Evolutionary conservation across 768 basidiomycete species (phyloP), one percentile per base, ranked within the genome.

Genomic region (Artomyces pyxidatus): DNA sequence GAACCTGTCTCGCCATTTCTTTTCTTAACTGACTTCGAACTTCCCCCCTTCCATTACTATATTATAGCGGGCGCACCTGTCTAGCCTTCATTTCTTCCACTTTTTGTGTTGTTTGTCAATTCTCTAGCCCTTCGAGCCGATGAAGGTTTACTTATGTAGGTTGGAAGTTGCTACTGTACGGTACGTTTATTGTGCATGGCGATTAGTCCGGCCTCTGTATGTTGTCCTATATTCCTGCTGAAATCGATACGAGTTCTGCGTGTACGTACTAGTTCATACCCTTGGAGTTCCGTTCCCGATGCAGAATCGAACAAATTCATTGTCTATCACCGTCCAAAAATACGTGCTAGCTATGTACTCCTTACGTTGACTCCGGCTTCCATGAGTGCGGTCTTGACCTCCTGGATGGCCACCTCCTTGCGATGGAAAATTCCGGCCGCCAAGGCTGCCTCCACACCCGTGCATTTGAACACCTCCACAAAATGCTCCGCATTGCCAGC

Each of bases 381-480:
- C 29, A 59, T 59, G 54, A 89, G 59, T 2, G 71, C 66, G 37
- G 67, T 65, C 68, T 97, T 99, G 48, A 97, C 87, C 42, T 87
- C 82, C 40, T 68, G 67, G 52, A 99, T 94, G 37, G 67, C 72
- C 4, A 99, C 95, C 64, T 97, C 88, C 40, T 74, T 77, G 27
- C 96, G 71, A 65, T 99, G 96, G 67, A 99, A 99, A 56, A 98
- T 96, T 1, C 96, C 96, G 10, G 96, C 96, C 9, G 96, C 96
- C 49, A 99, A 67, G 2, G 88, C 96, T 39, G 96, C 91, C 65
- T 95, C 93, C 2, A 83, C 92, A 3, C 70, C 75, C 3, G 92
- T 93, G 57, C 76, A 66, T 49, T 71, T 61, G 65, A 99, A 99
- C 16, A 93, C 86, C 42, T 89, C 77, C n/a, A 81, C 75, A 62